Base-by-base conservation (phyloP, 805 yeast species). In the Saccharomycopsis babjevae region DNA sequence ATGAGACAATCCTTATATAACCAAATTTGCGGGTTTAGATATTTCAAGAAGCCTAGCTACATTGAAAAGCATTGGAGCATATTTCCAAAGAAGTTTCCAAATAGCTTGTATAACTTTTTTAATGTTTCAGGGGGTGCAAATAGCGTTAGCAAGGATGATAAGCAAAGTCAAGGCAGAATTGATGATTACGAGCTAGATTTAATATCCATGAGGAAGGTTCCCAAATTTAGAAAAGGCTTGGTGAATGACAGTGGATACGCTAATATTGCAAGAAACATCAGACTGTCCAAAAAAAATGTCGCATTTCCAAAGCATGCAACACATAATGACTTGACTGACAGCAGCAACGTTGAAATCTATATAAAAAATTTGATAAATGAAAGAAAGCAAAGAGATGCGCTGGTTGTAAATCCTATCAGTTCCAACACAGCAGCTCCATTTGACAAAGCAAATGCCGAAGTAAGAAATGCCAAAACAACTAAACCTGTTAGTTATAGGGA, bases 161-260 rank as follows among this genome's bases (percentile, higher is more conserved):
- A 46, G 52, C 52, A 46, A 25, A 25, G 18, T 25, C 32, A 10
- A 10, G 8, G 8, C n/a, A 46, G 22, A 42, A 32, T 40, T 32
- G 59, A 57, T 32, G 59, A 57, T 18, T 57, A 57, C 28, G 59
- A 57, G 36, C 13, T 57, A 18, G 59, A 57, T n/a, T 22, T 57
- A 46, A 57, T 57, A 42, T 39, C 59, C 11, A 40, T 57, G 52
- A 57, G 38, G 18, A 42, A 46, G 10, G 20, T 28, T 15, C 32
- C 59, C 20, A 57, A 42, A 46, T 39, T 39, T 15, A 42, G 7
- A 36, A 46, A 28, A 22, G 16, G 16, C 8, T 5, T 13, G 5
- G 10, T 4, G 1, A 22, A 46, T 46, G 28, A 46, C 13, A 22
- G 15, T 13, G 52, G 28, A 8, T 10, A 3, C 13, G 28, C 32